A percentile compares a stretch with the other conserved stretches of the same genome.
These are phyloP conservation scores for Kwoniella dendrophila DNA, from an alignment of 768 basidiomycete species.

Conservation along the genomic window DNA sequence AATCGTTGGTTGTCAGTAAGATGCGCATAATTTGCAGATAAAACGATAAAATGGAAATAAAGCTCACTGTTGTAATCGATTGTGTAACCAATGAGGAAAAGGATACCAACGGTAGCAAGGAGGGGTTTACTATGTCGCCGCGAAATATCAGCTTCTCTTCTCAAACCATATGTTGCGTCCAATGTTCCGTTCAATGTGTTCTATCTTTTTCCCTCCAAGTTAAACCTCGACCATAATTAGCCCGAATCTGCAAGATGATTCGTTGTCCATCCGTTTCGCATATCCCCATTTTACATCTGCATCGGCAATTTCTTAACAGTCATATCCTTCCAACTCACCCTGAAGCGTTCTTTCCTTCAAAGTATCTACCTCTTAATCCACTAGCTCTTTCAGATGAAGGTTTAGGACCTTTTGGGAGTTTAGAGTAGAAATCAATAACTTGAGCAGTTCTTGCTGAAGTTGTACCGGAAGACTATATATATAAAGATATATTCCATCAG, in stretches of 20 bases:
- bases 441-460: constrained; percentile 77
- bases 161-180: background rate
- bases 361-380: constrained; percentile 77
- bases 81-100: constrained; percentile 56
- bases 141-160: background rate
- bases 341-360: constrained; percentile 79
- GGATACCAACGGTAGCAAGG: constrained; percentile 51
- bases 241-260: background rate
- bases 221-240: background rate
- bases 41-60: background rate
- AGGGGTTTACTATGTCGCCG: constrained; percentile 40
- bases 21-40: constrained; percentile 2
- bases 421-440: constrained; percentile 94
- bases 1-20: background rate
- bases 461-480: constrained; percentile 68
- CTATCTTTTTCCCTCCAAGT: background rate
- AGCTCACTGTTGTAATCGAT: constrained; percentile 57
- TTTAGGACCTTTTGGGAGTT: constrained; percentile 85
- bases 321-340: constrained; percentile 45
- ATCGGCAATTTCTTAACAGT: background rate
- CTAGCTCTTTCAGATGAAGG: constrained; percentile 61
- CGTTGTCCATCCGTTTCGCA: background rate
- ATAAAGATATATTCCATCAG: constrained; percentile 1
- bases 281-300: background rate
- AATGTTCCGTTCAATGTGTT: background rate